Evolutionary conservation across 495 filamentous ascomycete genomes (phyloP).

Genomic region (Lichenothelia convexa): DNA sequence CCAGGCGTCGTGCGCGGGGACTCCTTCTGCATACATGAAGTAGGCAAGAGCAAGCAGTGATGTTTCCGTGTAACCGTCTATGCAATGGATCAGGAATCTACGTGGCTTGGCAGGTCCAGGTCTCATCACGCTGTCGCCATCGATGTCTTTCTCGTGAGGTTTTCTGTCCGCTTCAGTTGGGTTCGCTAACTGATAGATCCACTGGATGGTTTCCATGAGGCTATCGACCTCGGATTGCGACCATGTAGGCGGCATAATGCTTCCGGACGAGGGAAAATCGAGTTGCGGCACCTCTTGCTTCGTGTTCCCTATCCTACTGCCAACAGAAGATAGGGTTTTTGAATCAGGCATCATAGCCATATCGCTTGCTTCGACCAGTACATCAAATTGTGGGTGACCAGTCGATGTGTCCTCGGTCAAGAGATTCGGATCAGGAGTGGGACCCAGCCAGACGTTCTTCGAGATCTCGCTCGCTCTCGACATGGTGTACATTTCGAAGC

Average conservation of each 20-base stretch:
- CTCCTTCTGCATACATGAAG: constrained; percentile 71
- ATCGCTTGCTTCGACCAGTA: constrained; percentile 77
- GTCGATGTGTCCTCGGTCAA: constrained; percentile 4
- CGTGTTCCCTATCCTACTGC: constrained; percentile 21
- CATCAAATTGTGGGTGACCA: constrained; percentile 36
- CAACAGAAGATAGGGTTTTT: constrained; percentile 36
- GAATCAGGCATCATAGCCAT: constrained; percentile 46
- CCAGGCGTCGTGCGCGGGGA: constrained; percentile 71
- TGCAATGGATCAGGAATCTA: constrained; percentile 76
- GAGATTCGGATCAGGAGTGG: constrained; percentile 53
- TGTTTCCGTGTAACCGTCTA: constrained; percentile 91
- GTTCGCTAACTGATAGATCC: constrained; percentile 69
- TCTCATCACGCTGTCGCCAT: constrained; percentile 34
- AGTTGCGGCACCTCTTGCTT: constrained; percentile 39
- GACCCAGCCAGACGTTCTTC: constrained; percentile 76
- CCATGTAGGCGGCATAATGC: constrained; percentile 65
- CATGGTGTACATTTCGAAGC: constrained; percentile 85
- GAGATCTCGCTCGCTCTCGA: constrained; percentile 74
- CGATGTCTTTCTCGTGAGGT: constrained; percentile 28
- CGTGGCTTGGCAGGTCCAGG: constrained; percentile 16
- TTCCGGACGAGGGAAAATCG: constrained; percentile 85
- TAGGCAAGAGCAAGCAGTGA: constrained; percentile 77
- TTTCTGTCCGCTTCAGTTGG: constrained; percentile 17
- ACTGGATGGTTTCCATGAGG: constrained; percentile 68
- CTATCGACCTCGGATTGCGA: constrained; percentile 62